These are phyloP conservation scores for Talaromyces atroroseus DNA, from an alignment of 2,329 filamentous ascomycete genomes.

Conservation along the genomic window DNA sequence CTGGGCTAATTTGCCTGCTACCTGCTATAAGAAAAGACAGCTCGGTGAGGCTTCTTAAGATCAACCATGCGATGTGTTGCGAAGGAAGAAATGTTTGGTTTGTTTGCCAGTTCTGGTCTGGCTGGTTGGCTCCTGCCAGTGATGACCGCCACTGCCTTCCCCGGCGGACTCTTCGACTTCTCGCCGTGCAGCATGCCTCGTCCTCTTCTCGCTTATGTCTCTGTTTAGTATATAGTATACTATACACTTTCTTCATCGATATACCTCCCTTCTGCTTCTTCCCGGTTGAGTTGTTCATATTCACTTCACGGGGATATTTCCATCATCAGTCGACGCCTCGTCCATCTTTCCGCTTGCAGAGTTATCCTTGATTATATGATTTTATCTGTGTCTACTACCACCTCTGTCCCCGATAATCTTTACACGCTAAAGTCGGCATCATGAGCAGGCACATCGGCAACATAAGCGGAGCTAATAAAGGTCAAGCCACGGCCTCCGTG, in stretches of 20 bases:
- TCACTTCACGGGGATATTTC: neutral
- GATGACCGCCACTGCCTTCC: neutral
- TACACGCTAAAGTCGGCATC: neutral
- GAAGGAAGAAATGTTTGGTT: neutral
- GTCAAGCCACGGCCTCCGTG: neutral
- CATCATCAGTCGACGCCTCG: neutral
- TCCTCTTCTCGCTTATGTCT: neutral
- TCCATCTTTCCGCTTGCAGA: neutral
- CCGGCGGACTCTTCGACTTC: neutral
- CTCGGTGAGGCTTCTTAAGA: neutral
- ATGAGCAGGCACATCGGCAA: neutral
- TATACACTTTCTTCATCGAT: conserved; percentile 7
- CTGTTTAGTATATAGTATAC: conserved; percentile 2
- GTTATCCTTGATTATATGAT: neutral
- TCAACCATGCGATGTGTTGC: neutral
- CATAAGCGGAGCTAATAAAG: neutral
- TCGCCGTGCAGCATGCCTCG: neutral
- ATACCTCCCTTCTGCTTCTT: neutral
- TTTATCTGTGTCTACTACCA: neutral
- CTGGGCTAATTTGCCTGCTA: neutral
- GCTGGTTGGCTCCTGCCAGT: neutral
- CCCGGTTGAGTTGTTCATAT: neutral
- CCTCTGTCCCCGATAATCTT: neutral
- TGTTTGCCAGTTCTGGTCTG: neutral
- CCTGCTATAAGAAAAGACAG: too few relatives aligned